These are phyloP conservation scores for Blakeslea trispora DNA, from an alignment of 371 early-diverging fungal genomes.

Conservation along the genomic window DNA sequence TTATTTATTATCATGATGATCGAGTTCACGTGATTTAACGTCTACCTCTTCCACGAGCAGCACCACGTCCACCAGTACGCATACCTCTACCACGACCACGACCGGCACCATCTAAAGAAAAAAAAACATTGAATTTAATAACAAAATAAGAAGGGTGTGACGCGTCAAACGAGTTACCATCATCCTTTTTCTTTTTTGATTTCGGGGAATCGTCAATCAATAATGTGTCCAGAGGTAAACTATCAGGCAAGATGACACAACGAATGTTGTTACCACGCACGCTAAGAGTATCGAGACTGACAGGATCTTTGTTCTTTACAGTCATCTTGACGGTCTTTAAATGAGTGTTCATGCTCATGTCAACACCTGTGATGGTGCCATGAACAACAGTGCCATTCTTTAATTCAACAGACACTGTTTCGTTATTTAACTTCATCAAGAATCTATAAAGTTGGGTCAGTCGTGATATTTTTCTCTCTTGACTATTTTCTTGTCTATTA, in stretches of 20 bases:
- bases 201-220: conserved; percentile 96
- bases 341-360: conserved; percentile 99
- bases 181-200: conserved; percentile 83
- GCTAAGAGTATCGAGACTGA: conserved; percentile 85
- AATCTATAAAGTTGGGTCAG: conserved; percentile 63
- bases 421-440: conserved; percentile 93
- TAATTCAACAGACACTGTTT: conserved; percentile 95
- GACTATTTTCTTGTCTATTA: background rate
- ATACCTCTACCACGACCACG: conserved; percentile 63
- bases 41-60: conserved; percentile 37
- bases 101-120: conserved; percentile 33
- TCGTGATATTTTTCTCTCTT: background rate
- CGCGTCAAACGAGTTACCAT: conserved; percentile 2
- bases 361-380: conserved; percentile 95
- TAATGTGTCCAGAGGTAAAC: conserved; percentile 92
- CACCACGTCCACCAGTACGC: conserved; percentile 58
- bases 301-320: conserved; percentile 90
- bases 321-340: conserved; percentile 98
- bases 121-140: background rate
- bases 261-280: conserved; percentile 96
- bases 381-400: conserved; percentile 96
- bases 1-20: too few relatives aligned
- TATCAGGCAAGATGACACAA: conserved; percentile 94
- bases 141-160: too few relatives aligned
- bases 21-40: conserved; percentile 21